phyloP scores from a whole-genome alignment of 352 stramenopile genomes.

The Phytophthora ohioensis region DNA sequence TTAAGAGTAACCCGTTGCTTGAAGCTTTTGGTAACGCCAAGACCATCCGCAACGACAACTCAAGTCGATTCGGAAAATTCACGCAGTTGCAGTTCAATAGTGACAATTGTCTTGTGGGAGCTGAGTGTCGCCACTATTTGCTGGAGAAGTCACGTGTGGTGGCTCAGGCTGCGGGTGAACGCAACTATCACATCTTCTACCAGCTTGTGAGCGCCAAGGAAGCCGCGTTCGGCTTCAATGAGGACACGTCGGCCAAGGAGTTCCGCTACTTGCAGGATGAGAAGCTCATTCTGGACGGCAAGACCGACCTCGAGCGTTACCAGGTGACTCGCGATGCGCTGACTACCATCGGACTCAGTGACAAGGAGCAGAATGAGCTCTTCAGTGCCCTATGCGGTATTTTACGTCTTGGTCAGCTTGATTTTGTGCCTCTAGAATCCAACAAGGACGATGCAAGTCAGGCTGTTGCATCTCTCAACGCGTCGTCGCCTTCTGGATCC shows the following conservation, averaged over 20 bases:
- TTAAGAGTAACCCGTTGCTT: constrained; percentile 91
- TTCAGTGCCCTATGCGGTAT: constrained; percentile 80
- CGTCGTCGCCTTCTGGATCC: constrained; percentile 16
- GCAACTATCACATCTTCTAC: constrained; percentile 99
- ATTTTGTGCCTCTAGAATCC: constrained; percentile 80
- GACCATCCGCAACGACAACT: constrained; percentile 96
- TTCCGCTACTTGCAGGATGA: constrained; percentile 86
- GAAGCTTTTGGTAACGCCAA: constrained; percentile 94
- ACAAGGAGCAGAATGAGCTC: constrained; percentile 77
- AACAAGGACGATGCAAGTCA: constrained; percentile 83
- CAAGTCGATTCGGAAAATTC: constrained; percentile 95
- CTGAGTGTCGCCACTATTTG: constrained; percentile 94
- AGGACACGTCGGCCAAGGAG: constrained; percentile 52
- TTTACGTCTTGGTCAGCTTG: constrained; percentile 82
- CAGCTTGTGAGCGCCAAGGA: constrained; percentile 87
- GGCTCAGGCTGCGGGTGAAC: constrained; percentile 88
- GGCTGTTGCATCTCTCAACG: constrained; percentile 59
- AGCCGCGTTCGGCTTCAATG: constrained; percentile 57
- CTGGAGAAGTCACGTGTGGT: constrained; percentile 98
- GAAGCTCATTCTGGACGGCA: constrained; percentile 70
- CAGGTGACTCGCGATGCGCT: constrained; percentile 85
- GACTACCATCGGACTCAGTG: constrained; percentile 76
- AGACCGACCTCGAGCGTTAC: constrained; percentile 78
- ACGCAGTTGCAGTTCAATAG: constrained; percentile 94
- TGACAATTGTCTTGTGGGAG: constrained; percentile 88